Conservation (phyloP, 129 eudicot genomes). For the Ambrosia trifida region DNA sequence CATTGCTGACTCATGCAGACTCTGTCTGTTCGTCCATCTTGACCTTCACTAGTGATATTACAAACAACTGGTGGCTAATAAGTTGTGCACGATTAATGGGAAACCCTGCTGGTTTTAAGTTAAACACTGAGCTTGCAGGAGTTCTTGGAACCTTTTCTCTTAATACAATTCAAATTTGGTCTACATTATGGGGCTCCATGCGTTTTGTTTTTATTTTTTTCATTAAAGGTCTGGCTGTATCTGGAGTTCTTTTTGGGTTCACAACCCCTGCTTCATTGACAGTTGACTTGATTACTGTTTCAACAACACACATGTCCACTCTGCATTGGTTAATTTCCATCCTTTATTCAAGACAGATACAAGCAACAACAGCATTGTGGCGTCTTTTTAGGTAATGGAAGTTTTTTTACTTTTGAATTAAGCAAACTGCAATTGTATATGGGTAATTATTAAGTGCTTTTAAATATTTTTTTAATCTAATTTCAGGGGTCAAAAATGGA, state of each 20-base stretch:
- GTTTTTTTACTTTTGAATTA: not conserved
- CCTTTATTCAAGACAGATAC: constrained; percentile 80
- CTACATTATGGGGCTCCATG: constrained; percentile 65
- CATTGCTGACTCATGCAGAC: constrained; percentile 53
- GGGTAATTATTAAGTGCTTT: no score
- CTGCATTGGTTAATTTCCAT: constrained; percentile 75
- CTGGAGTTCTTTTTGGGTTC: constrained; percentile 71
- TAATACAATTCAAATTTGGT: constrained; percentile 86
- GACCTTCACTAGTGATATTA: constrained; percentile 44
- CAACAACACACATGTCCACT: constrained; percentile 57
- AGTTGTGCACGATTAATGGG: constrained; percentile 97
- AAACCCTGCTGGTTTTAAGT: constrained; percentile 93
- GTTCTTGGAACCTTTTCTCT: constrained; percentile 84
- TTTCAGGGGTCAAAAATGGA: constrained; percentile 90
- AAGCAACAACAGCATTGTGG: constrained; percentile 87
- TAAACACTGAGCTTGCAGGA: constrained; percentile 93
- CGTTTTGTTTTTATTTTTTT: constrained; percentile 44
- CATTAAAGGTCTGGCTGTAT: constrained; percentile 60
- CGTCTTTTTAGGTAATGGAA: constrained; percentile 83
- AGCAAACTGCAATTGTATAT: not conserved
- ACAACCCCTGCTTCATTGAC: constrained; percentile 63
- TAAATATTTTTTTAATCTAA: not conserved
- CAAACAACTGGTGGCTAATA: constrained; percentile 68
- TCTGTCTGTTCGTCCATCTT: constrained; percentile 49
- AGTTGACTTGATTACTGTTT: constrained; percentile 56